Evolutionary conservation across 2,329 filamentous ascomycete genomes (phyloP).

Genomic region (Coleophoma crateriformis): DNA sequence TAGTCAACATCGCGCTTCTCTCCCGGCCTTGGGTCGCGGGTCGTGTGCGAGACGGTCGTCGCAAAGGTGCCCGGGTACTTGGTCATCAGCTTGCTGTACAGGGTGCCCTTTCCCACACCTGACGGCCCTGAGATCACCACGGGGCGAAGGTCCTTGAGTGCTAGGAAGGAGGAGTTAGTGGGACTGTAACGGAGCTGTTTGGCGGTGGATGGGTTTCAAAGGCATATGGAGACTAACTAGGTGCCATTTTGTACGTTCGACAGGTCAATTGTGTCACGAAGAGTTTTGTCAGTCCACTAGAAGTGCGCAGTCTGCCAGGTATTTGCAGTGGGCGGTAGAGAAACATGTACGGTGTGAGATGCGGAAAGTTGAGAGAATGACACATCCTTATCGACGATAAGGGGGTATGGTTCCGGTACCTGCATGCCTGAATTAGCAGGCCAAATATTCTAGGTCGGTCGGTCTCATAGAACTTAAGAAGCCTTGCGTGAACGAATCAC

Average conservation of each 20-base stretch:
- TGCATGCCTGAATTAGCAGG: background rate
- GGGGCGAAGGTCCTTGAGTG: slow-evolving; percentile 38
- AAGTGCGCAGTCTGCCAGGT: slow-evolving; percentile 3
- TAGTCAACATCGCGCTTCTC: slow-evolving; percentile 78
- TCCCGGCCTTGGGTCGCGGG: slow-evolving; percentile 66
- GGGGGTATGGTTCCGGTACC: background rate
- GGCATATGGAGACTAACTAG: slow-evolving; percentile 16
- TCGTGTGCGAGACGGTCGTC: slow-evolving; percentile 69
- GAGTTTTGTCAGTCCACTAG: slow-evolving; percentile 10
- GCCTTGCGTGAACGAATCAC: too few relatives aligned
- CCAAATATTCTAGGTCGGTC: too few relatives aligned
- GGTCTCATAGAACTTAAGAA: too few relatives aligned
- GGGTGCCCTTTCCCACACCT: slow-evolving; percentile 76
- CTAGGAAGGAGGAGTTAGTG: slow-evolving; percentile 3
- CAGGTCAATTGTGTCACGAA: background rate
- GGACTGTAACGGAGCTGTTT: background rate
- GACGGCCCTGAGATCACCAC: slow-evolving; percentile 77
- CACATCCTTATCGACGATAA: background rate
- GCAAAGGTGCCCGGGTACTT: slow-evolving; percentile 49
- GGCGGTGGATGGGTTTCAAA: slow-evolving; percentile 7
- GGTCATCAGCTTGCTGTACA: slow-evolving; percentile 64
- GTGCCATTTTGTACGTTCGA: slow-evolving; percentile 21
- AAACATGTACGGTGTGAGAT: slow-evolving; percentile 10
- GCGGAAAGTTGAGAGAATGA: background rate
- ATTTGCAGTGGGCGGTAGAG: slow-evolving; percentile 9